Evolutionary conservation across 192 early-diverging fungal genomes (phyloP), one percentile per base, ranked within the genome.

Genomic region (Backusella tarrabulga): DNA sequence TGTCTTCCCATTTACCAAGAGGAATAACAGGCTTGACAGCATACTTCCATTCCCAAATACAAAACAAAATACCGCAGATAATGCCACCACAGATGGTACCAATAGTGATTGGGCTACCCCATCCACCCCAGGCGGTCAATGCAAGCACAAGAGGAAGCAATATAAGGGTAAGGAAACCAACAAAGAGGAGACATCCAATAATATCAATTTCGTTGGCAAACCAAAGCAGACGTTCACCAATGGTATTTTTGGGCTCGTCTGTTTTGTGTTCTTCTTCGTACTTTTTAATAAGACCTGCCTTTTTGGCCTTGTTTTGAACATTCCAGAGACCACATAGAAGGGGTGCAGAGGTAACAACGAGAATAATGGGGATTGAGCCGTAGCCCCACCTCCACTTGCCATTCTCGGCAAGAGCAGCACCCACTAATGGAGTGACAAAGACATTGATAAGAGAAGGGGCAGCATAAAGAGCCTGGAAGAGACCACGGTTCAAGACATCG

Each of bases 141-240:
- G 72, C 72, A 29, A 79, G 77, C 8, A 73, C 77, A 35, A 79
- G 67, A 40, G 77, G 77, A 63, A 79, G 70, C 6, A 79, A 42
- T 50, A 79, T 12, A 17, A 79, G 46, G 54, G 63, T 41, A 34
- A 79, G 77, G 6, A 50, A 72, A 54, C 44, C 72, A 60, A 68
- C 72, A 15, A 79, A 46, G 23, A 79, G 66, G 54, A 79, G 23
- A 40, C 72, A 50, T 4, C 77, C 77, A 32, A 73, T 35, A 5
- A 78, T 23, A 36, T 76, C 75, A 19, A 76, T 76, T 42, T 76
- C 75, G 11, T 35, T 11, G 8, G 34, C 14, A 3, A 76, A 3
- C 75, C 67, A 76, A 38, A 67, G 1, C 15, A 67, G 2, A 9
- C 32, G 40, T 66, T 76, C 12, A 4, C 66, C 23, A 21, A 76